phyloP scores from a whole-genome alignment of 1,284 basidiomycete genomes.

The Cystobasidium slooffiae region DNA sequence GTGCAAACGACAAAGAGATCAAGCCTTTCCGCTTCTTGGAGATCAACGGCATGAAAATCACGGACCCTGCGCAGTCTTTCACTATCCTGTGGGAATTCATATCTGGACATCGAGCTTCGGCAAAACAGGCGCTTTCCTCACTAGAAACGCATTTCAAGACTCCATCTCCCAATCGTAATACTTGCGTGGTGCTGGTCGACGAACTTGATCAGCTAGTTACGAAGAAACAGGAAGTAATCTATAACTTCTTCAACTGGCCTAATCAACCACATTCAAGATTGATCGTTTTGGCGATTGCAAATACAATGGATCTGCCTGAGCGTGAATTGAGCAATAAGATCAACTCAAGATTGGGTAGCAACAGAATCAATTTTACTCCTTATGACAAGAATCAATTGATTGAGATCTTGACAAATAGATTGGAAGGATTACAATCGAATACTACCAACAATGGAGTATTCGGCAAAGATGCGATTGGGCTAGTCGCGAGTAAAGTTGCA shows the following conservation, averaged over 20 bases:
- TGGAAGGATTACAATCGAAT: slow-evolving; percentile 61
- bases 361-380: slow-evolving; percentile 91
- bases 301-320: slow-evolving; percentile 97
- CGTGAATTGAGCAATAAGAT: slow-evolving; percentile 90
- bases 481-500: slow-evolving; percentile 89
- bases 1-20: slow-evolving; percentile 83
- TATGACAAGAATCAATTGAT: slow-evolving; percentile 82
- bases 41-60: slow-evolving; percentile 93
- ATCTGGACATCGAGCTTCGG: slow-evolving; percentile 37
- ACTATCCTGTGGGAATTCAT: slow-evolving; percentile 81
- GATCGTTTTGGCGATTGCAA: slow-evolving; percentile 95
- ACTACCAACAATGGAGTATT: slow-evolving; percentile 58
- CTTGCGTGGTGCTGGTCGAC: slow-evolving; percentile 87
- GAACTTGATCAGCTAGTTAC: slow-evolving; percentile 97
- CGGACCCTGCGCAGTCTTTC: slow-evolving; percentile 85
- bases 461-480: slow-evolving; percentile 74
- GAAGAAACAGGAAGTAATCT: slow-evolving; percentile 86
- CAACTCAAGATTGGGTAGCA: slow-evolving; percentile 90
- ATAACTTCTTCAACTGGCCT: slow-evolving; percentile 99
- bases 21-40: slow-evolving; percentile 96
- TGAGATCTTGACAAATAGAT: slow-evolving; percentile 81
- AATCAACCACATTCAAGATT: slow-evolving; percentile 82
- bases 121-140: slow-evolving; percentile 49
- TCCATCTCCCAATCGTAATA: slow-evolving; percentile 51
- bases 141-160: slow-evolving; percentile 53